phyloP scores from a whole-genome alignment of 2,329 filamentous ascomycete species.

The Microsporum ferrugineum region DNA sequence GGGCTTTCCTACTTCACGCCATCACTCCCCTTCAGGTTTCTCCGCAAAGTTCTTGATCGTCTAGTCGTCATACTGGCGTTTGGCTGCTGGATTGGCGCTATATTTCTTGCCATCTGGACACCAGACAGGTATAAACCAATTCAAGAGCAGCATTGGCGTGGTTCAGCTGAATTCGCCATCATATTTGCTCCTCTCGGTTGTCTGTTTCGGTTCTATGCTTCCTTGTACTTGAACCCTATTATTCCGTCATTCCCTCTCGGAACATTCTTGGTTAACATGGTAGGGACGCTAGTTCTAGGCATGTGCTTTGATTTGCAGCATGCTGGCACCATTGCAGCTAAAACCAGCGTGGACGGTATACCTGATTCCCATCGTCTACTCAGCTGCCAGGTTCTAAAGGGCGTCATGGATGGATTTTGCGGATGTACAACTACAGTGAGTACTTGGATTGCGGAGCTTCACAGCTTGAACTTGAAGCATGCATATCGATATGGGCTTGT shows the following conservation, averaged over 20 bases:
- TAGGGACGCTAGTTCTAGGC: slow-evolving; percentile 62
- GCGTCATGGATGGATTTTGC: slow-evolving; percentile 57
- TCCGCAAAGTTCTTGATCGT: slow-evolving; percentile 53
- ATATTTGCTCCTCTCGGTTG: slow-evolving; percentile 76
- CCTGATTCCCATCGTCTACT: slow-evolving; percentile 25
- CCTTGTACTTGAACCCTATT: slow-evolving; percentile 57
- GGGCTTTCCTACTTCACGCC: slow-evolving; percentile 49
- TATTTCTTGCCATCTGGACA: slow-evolving; percentile 60
- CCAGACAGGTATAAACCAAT: slow-evolving; percentile 40
- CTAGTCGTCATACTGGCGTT: slow-evolving; percentile 53
- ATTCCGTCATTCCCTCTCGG: slow-evolving; percentile 64
- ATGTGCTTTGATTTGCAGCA: slow-evolving; percentile 73
- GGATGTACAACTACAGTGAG: slow-evolving; percentile 56
- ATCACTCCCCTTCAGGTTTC: slow-evolving; percentile 46
- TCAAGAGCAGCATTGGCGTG: slow-evolving; percentile 57
- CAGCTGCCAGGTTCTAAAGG: slow-evolving; percentile 58
- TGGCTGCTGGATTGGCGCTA: slow-evolving; percentile 66
- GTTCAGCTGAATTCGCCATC: slow-evolving; percentile 60
- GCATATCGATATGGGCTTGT: slow-evolving; percentile 50
- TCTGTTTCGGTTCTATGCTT: slow-evolving; percentile 61
- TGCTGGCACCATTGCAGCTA: slow-evolving; percentile 37
- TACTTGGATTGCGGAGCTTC: slow-evolving; percentile 54
- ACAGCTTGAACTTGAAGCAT: slow-evolving; percentile 41
- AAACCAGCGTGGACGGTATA: slow-evolving; percentile 14
- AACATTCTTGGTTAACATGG: slow-evolving; percentile 71